These are phyloP conservation scores for Suillus lakei DNA, from an alignment of 768 basidiomycete species.

Conservation along the genomic window DNA sequence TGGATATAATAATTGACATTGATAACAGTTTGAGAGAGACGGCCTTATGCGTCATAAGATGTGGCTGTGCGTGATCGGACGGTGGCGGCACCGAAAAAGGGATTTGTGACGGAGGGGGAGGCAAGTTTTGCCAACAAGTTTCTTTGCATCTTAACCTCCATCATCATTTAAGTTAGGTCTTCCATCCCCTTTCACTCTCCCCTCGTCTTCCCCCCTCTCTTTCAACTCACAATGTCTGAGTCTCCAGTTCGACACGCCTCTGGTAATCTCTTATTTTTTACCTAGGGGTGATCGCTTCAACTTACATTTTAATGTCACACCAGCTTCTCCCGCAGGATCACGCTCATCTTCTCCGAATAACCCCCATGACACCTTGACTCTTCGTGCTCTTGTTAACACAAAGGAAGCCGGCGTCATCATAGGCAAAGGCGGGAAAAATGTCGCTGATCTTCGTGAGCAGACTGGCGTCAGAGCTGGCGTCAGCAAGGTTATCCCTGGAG, in stretches of 20 bases:
- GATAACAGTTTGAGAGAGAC: background rate
- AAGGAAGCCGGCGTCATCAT: conserved; percentile 98
- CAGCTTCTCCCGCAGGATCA: conserved; percentile 67
- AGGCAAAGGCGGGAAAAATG: conserved; percentile 96
- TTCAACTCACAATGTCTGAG: conserved; percentile 61
- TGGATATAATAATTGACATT: conserved; percentile 8
- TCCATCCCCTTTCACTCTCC: conserved; percentile 14
- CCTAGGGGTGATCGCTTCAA: conserved; percentile 17
- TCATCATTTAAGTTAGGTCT: conserved; percentile 14
- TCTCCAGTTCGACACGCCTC: conserved; percentile 57
- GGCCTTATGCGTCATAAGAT: background rate
- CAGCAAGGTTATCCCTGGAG: conserved; percentile 96
- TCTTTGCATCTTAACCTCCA: conserved; percentile 9
- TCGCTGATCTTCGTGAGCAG: conserved; percentile 93
- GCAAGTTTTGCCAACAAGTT: conserved; percentile 11
- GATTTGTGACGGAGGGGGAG: conserved; percentile 20
- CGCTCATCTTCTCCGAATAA: conserved; percentile 72
- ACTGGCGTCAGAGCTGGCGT: conserved; percentile 99
- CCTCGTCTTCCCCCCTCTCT: conserved; percentile 10
- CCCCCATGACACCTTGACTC: conserved; percentile 77
- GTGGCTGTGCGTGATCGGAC: conserved; percentile 38
- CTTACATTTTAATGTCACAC: conserved; percentile 8
- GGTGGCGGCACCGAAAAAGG: conserved; percentile 24
- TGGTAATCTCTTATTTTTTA: conserved; percentile 43
- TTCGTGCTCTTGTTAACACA: conserved; percentile 94